Conservation (phyloP, 768 basidiomycete genomes). For the Gloeostereum incarnatum region DNA sequence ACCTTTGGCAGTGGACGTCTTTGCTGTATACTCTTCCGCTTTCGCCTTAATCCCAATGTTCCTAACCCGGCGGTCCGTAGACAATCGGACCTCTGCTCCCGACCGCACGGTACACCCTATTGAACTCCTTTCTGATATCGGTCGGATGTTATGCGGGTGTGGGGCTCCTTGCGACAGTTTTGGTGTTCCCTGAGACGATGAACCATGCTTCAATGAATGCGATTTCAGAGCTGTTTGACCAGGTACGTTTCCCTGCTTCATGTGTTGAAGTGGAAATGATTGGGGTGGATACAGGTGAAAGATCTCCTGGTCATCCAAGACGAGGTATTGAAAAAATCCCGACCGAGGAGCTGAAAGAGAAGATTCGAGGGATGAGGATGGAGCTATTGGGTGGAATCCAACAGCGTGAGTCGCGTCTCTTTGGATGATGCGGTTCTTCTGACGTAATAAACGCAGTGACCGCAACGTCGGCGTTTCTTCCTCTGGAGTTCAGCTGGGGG, state of each 20-base stretch:
- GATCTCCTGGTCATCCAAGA: constrained; percentile 8
- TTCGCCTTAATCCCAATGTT: constrained; percentile 11
- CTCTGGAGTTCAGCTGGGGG: constrained; percentile 34
- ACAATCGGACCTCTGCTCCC: constrained; percentile 42
- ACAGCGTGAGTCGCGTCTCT: constrained; percentile 14
- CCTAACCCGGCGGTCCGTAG: constrained; percentile 11
- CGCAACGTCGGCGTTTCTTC: constrained; percentile 22
- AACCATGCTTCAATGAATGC: constrained; percentile 27
- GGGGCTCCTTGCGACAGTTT: constrained; percentile 28
- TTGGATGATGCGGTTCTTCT: neutral
- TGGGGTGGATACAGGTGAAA: constrained; percentile 23
- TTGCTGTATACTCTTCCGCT: constrained; percentile 29
- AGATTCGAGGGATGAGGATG: constrained; percentile 11
- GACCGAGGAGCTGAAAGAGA: constrained; percentile 12
- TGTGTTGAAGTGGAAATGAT: constrained; percentile 14
- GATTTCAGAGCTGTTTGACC: constrained; percentile 19
- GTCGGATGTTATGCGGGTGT: constrained; percentile 39
- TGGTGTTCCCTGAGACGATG: constrained; percentile 46
- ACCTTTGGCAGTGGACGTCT: constrained; percentile 20
- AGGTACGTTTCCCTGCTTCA: too few relatives aligned
- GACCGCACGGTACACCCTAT: constrained; percentile 29
- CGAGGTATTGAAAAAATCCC: constrained; percentile 13
- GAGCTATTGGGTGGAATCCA: constrained; percentile 16
- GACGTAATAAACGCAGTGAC: constrained; percentile 15
- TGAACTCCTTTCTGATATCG: constrained; percentile 32